Percentiles rank a stretch among this genome's conserved stretches.
Evolutionary conservation across 305 asterid species (phyloP).

Genomic region (Fraxinus floribunda): DNA sequence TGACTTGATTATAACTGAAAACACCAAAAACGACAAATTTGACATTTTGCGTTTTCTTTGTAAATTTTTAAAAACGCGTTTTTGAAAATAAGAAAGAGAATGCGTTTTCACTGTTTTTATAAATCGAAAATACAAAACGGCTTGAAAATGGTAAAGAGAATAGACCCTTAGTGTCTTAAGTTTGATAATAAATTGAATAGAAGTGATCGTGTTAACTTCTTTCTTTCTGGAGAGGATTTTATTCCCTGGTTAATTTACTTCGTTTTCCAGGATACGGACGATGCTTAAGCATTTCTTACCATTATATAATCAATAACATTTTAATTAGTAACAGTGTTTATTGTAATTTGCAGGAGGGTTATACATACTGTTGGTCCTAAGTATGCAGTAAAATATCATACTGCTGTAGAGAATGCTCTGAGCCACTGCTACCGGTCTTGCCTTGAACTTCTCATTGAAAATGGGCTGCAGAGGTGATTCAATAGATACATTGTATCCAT

Average conservation of each 20-base stretch:
- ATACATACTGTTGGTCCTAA: slow-evolving; percentile 94
- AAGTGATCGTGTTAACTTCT: neutral
- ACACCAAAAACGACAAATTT: too few species aligned
- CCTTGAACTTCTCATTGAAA: slow-evolving; percentile 87
- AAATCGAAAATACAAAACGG: too few species aligned
- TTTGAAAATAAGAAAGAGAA: too few species aligned
- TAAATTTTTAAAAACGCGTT: too few species aligned
- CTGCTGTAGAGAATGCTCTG: slow-evolving; percentile 94
- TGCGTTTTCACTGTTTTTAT: too few species aligned
- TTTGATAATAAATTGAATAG: neutral
- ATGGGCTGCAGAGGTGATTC: slow-evolving; percentile 67
- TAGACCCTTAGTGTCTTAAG: neutral
- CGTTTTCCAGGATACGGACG: neutral
- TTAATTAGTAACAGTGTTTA: slow-evolving; percentile 17
- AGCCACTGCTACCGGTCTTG: slow-evolving; percentile 94
- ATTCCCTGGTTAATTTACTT: slow-evolving; percentile 7
- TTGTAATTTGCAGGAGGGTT: slow-evolving; percentile 61
- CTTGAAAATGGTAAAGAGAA: too few species aligned
- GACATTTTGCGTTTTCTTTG: too few species aligned
- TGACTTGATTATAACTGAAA: too few species aligned
- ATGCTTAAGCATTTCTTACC: neutral
- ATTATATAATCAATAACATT: neutral
- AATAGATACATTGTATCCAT: slow-evolving; percentile 20
- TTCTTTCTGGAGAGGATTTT: slow-evolving; percentile 1
- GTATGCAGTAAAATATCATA: slow-evolving; percentile 88